These are phyloP conservation scores for Leishmania lainsoni DNA, from an alignment of 208 protist species.

Conservation along the genomic window DNA sequence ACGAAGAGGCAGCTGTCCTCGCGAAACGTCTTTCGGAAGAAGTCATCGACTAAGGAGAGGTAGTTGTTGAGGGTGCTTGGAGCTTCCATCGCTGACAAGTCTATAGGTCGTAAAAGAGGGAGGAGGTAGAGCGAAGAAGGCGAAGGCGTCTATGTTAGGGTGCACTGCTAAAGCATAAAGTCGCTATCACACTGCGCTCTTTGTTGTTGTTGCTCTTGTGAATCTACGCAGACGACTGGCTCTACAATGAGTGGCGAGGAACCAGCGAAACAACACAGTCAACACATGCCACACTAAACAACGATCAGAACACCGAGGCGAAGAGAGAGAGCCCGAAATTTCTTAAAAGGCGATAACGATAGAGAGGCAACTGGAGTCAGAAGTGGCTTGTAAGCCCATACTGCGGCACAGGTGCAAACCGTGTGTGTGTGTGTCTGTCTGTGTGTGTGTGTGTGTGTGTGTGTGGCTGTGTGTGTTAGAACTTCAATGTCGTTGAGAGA, in stretches of 20 bases:
- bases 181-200: too few species aligned
- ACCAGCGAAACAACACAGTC: not conserved
- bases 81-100: slow-evolving; percentile 48
- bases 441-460: not conserved
- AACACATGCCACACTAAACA: not conserved
- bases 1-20: slow-evolving; percentile 75
- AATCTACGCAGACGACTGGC: not conserved
- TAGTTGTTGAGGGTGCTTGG: slow-evolving; percentile 73
- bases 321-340: not conserved
- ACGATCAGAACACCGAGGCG: not conserved
- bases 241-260: not conserved
- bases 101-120: not conserved
- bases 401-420: not conserved
- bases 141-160: not conserved
- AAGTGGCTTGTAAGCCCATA: not conserved
- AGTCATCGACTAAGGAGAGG: slow-evolving; percentile 83
- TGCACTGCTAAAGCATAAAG: too few species aligned
- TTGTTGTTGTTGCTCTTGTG: too few species aligned
- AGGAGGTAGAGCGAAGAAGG: not conserved
- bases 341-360: not conserved
- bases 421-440: not conserved
- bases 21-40: slow-evolving; percentile 88
- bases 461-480: not conserved
- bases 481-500: not conserved
- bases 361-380: not conserved